Evolutionary conservation across 2,329 filamentous ascomycete genomes (phyloP).

Genomic region (Mycosphaerella arachidis): DNA sequence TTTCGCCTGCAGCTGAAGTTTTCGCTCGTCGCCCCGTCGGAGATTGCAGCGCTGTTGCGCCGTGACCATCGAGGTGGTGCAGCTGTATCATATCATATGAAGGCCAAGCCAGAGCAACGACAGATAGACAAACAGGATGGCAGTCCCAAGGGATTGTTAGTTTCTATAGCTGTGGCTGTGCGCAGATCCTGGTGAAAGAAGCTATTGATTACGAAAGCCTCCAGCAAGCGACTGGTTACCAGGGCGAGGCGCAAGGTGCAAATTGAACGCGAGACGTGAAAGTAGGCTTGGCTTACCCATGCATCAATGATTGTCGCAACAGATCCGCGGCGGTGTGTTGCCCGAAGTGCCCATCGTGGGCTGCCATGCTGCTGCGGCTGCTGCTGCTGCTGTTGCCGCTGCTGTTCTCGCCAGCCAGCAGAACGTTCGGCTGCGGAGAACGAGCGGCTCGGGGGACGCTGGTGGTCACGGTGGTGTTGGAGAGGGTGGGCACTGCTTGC

Average conservation of each 20-base stretch:
- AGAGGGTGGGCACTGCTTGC: slow-evolving; percentile 44
- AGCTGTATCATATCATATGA: neutral
- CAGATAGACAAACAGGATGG: neutral
- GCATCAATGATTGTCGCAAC: slow-evolving; percentile 54
- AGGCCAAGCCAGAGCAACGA: neutral
- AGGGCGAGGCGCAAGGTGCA: slow-evolving; percentile 8
- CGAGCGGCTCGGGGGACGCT: slow-evolving; percentile 7
- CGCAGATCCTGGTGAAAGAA: neutral
- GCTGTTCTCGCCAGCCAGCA: neutral
- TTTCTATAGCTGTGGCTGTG: neutral
- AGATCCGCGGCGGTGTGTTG: slow-evolving; percentile 52
- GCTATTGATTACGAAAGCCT: slow-evolving; percentile 1
- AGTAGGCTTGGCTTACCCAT: slow-evolving; percentile 45
- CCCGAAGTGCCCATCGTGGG: slow-evolving; percentile 37
- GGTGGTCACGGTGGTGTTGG: slow-evolving; percentile 23
- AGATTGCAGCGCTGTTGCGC: slow-evolving; percentile 3
- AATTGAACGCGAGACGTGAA: slow-evolving; percentile 21
- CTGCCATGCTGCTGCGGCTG: slow-evolving; percentile 18
- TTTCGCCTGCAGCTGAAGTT: neutral
- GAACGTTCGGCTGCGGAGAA: slow-evolving; percentile 9
- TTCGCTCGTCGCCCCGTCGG: neutral
- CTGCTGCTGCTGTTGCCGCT: slow-evolving; percentile 6
- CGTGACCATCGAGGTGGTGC: neutral
- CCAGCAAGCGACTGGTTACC: slow-evolving; percentile 3
- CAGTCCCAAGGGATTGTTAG: neutral